Conservation (phyloP, 768 basidiomycete genomes). For the Tulasnella sp. region DNA sequence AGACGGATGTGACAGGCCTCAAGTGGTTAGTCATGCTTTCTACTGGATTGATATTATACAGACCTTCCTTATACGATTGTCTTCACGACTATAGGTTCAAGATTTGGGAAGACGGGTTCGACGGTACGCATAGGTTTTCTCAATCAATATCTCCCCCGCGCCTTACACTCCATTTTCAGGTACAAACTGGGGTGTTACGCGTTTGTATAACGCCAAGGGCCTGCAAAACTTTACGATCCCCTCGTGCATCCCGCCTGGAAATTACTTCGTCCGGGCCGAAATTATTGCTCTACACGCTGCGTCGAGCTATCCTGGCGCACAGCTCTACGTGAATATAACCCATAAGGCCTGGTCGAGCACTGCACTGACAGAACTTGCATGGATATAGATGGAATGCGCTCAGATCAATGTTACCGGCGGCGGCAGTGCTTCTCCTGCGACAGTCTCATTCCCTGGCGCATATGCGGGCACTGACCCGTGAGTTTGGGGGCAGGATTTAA, state of each 20-base stretch:
- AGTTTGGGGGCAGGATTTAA: not conserved
- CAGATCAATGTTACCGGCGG: constrained; percentile 32
- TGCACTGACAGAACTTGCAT: not conserved
- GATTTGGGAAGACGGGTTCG: constrained; percentile 11
- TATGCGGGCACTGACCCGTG: constrained; percentile 11
- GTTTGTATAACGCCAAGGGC: constrained; percentile 39
- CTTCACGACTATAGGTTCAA: constrained; percentile 1
- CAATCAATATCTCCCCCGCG: not conserved
- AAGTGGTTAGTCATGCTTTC: not conserved
- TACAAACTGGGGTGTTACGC: constrained; percentile 38
- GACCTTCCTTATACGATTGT: no score
- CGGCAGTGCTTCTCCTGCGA: constrained; percentile 23
- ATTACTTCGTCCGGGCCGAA: constrained; percentile 43
- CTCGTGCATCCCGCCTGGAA: constrained; percentile 35
- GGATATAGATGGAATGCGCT: constrained; percentile 31
- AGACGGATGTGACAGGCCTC: constrained; percentile 32
- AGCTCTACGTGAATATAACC: constrained; percentile 39
- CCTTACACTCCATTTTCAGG: constrained; percentile 10
- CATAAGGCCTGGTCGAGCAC: not conserved
- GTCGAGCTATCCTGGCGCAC: constrained; percentile 31
- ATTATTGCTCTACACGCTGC: constrained; percentile 14
- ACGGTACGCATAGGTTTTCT: not conserved
- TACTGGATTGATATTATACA: no score
- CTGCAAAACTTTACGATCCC: constrained; percentile 42
- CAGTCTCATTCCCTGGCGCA: constrained; percentile 21